Base-by-base conservation (phyloP, 768 basidiomycete genomes). In the Rhizopogon sp. region DNA sequence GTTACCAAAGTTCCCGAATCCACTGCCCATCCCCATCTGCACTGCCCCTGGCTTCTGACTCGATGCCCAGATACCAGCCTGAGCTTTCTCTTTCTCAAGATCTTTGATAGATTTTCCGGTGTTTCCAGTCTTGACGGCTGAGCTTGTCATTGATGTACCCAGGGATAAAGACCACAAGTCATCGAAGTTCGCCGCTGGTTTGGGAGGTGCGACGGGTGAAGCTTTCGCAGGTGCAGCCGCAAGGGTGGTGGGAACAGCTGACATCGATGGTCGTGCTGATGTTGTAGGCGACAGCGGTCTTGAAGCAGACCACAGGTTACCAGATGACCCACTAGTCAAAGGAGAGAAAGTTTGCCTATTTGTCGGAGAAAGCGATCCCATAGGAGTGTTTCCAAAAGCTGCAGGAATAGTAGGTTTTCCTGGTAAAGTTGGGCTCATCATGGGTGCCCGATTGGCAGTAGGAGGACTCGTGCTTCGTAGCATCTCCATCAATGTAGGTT, bases 101-200 rank as follows among this genome's bases (percentile, higher is more conserved):
- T 93, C 93, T 70, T 88, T 88, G 64, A 96, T 95, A 43, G 87
- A 89, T 77, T 93, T 93, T 39, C 76, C 76, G 40, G 66, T 61
- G 2, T 66, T 65, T 17, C 70, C 66, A 2, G 80, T 66, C 46
- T 79, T 78, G 7, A 39, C 45, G 4, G 56, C 14, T 39, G 76
- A 57, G 35, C 52, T 62, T 13, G 76, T 53, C 11, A 69, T 56
- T 7, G 68, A 56, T 7, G 73, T 60, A 29, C 87, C 87, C 39
- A 95, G 78, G 2, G 87, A 89, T 78, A 93, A 78, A 20, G 81
- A 81, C 90, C 90, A 97, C 60, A 97, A 68, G 66, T 97, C 94
- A 58, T 94, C 94, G 64, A 96, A 97, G 63, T 84, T 85, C 41
- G 54, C 79, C 72, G 54, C 68, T 63, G 39, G 83, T 62, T 63